A percentile compares a stretch with the other conserved stretches of the same genome.
These are phyloP conservation scores for Tephrocybe sp. DNA, from an alignment of 768 basidiomycete species.

Conservation along the genomic window DNA sequence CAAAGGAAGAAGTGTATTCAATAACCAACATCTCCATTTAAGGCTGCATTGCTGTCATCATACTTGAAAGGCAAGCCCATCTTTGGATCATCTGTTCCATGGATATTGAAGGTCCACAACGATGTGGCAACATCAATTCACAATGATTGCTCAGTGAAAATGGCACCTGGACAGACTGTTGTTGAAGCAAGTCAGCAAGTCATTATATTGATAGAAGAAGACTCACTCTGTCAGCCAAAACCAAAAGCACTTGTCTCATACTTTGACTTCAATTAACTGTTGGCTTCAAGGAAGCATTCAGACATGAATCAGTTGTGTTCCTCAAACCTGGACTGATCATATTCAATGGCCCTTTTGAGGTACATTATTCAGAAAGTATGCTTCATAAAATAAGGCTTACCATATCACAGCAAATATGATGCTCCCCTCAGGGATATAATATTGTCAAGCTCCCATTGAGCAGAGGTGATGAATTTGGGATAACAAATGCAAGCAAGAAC, in stretches of 20 bases:
- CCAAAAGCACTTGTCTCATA: neutral
- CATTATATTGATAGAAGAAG: too few species aligned
- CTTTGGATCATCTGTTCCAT: neutral
- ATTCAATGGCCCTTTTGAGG: neutral
- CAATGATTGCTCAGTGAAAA: neutral
- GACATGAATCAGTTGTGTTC: neutral
- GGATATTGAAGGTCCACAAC: neutral
- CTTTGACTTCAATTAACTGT: neutral
- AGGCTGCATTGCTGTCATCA: neutral
- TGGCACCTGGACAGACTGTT: neutral
- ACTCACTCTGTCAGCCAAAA: too few species aligned
- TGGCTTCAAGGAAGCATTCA: neutral
- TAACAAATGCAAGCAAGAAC: neutral
- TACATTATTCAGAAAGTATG: neutral
- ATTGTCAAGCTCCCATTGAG: too few species aligned
- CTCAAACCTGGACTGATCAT: neutral
- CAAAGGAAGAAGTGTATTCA: neutral
- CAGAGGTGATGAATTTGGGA: neutral
- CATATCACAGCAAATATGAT: too few species aligned
- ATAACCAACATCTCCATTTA: neutral
- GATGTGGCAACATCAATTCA: neutral
- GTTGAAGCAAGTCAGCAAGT: neutral
- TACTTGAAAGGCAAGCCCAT: neutral
- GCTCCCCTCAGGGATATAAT: neutral
- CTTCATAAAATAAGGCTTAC: too few species aligned